Base-by-base conservation (phyloP, 352 stramenopile genomes). In the Globisporangium carolinianum region DNA sequence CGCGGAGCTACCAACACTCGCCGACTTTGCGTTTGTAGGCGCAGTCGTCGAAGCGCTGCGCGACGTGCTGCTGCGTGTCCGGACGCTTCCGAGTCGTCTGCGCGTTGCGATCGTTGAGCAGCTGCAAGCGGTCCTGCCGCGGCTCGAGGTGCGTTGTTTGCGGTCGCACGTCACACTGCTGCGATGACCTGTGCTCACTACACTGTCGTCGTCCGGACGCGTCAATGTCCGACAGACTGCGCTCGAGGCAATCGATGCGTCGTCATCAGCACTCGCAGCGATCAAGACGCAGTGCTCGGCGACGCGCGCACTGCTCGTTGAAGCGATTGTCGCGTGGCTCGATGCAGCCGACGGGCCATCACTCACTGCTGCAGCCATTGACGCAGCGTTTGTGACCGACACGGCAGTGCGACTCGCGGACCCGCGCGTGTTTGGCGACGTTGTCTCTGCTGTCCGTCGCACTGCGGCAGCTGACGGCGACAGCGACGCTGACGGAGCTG, bases 351-450 rank as follows among this genome's bases (percentile, higher is more conserved):
- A 69, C 6, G 57, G 24, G 3, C 24, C 24, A 32, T 32, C 24
- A 3, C 24, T 32, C 24, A 32, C 24, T 32, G 24, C 61, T 4
- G 57, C 59, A 9, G 65, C 61, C 35, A 67, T 87, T 55, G 55
- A 75, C 47, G 55, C 69, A 3, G 72, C 87, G 9, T 89, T 89
- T 35, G 53, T 88, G 15, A 60, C 67, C n/a, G 66, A 76, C 49
- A 71, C 86, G 15, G 69, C 81, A n/a, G 76, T 71, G 1, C 87
- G 76, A 48, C 74, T 91, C 9, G 79, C 82, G 2, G 82, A 92
- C 52, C 82, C 82, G 14, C 77, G 82, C 10, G 61, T 90, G 37
- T 87, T 84, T 57, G 82, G 78, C 12, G 82, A 92, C 53, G 67
- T 79, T 36, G 53, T 92, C 6, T 76, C 69, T 42, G 61, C 80